Base-by-base conservation (phyloP, 164 flowering plant species). In the Aristolochia contorta region DNA sequence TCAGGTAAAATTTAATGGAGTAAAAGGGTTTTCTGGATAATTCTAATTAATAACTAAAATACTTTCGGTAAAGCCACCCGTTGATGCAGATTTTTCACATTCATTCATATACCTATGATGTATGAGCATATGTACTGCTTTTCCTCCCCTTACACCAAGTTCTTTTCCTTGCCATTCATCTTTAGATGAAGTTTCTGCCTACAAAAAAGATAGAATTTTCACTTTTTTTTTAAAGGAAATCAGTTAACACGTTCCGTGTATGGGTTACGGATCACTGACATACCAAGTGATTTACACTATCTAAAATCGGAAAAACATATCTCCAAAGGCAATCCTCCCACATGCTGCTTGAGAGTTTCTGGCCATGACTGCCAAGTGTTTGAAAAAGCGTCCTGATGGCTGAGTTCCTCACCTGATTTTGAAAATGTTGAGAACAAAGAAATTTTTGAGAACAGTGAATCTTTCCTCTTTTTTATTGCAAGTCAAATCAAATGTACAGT, bases 81-180 rank as follows among this genome's bases (percentile, higher is more conserved):
- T 10, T 37, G 12, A 37, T 37, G 43, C 43, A 10, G 43, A 37
- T 6, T 37, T 4, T 37, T 37, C 7, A 6, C 3, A 4, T 37
- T 55, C 5, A 53, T 22, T 16, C 13, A 67, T 37, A 25, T 68
- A 89, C 99, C 97, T 91, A 67, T 94, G 99, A 84, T 94, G 99
- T 73, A 94, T 87, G 57, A 94, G 97, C 99, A 94, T 94, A 78
- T 94, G 99, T 69, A 94, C 88, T 58, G 99, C 86, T 83, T 94
- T 94, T 66, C 99, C 99, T 56, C 89, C 89, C 53, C 91, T 79
- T 45, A 80, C 78, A 56, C 99, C 99, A n/a, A 94, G 86, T 78
- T 94, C 97, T 81, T 85, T 91, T n/a, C 99, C 99, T 45, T 85
- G 96, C 93, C 95, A 91, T 79, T 94, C 96, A 82, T 88, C 97